These are phyloP conservation scores for Podila minutissima DNA, from an alignment of 192 early-diverging fungal species.

Conservation along the genomic window DNA sequence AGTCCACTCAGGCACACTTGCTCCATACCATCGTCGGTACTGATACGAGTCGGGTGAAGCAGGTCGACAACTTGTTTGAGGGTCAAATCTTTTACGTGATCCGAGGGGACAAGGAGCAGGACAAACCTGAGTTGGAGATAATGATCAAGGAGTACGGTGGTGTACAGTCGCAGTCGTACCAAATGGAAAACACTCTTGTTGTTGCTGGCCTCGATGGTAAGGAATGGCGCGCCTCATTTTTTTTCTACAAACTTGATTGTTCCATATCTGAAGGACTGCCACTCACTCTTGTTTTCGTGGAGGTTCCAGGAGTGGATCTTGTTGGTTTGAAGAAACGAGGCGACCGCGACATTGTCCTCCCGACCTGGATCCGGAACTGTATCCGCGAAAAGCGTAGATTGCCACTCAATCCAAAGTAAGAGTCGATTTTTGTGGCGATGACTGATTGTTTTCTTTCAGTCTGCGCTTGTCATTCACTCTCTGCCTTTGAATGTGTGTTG, in stretches of 20 bases:
- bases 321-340: slow-evolving; percentile 61
- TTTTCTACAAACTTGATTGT: not conserved
- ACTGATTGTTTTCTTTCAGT: not conserved
- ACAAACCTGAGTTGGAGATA: slow-evolving; percentile 68
- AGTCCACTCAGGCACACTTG: slow-evolving; percentile 33
- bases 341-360: slow-evolving; percentile 67
- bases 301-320: slow-evolving; percentile 58
- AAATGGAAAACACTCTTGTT: slow-evolving; percentile 53
- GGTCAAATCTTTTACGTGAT: slow-evolving; percentile 53
- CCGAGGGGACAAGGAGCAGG: slow-evolving; percentile 47
- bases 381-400: slow-evolving; percentile 58
- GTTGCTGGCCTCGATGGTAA: slow-evolving; percentile 55
- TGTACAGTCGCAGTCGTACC: slow-evolving; percentile 66
- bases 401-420: slow-evolving; percentile 69
- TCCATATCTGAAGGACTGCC: not conserved
- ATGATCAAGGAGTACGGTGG: slow-evolving; percentile 72
- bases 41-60: slow-evolving; percentile 54
- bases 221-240: not conserved
- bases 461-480: too few species aligned
- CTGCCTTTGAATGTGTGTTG: not conserved
- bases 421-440: slow-evolving; percentile 2
- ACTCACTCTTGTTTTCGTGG: slow-evolving; percentile 6
- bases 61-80: slow-evolving; percentile 66
- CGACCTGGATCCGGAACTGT: slow-evolving; percentile 74
- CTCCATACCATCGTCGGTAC: slow-evolving; percentile 31